Conservation (phyloP, 2,329 filamentous ascomycete species). For the Colletotrichum caudatum region DNA sequence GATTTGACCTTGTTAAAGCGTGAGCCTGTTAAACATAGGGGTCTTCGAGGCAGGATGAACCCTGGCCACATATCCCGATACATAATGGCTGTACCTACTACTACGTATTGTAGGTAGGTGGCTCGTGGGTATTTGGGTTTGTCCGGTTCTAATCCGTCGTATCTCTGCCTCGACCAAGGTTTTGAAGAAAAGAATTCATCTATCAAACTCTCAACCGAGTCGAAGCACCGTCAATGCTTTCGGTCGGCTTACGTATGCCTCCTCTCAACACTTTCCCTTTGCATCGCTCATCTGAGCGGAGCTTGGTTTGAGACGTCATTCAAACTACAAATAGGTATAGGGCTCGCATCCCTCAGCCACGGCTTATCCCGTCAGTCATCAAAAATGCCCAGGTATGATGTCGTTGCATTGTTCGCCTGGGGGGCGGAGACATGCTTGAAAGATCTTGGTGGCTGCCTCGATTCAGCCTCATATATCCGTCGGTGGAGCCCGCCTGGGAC, state of each 20-base stretch:
- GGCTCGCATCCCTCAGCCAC: background rate
- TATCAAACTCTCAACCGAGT: background rate
- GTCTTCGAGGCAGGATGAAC: slow-evolving; percentile 27
- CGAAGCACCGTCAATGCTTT: background rate
- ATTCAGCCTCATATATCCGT: background rate
- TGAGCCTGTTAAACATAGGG: slow-evolving; percentile 22
- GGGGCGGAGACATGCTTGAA: background rate
- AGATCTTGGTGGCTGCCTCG: background rate
- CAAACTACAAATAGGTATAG: too few relatives aligned
- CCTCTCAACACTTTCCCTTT: slow-evolving; percentile 4
- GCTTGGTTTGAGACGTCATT: background rate
- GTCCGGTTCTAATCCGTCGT: background rate
- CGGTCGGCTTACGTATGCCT: background rate
- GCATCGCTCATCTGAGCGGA: background rate
- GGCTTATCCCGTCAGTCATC: background rate
- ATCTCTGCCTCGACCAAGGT: background rate
- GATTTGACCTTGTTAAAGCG: slow-evolving; percentile 8
- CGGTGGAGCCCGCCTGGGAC: background rate
- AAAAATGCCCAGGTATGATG: background rate
- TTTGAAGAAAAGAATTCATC: background rate
- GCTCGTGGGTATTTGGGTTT: background rate
- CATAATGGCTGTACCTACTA: too few relatives aligned
- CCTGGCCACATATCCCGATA: slow-evolving; percentile 9
- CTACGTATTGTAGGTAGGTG: too few relatives aligned
- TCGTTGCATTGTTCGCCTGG: background rate